Evolutionary conservation across 495 filamentous ascomycete genomes (phyloP).

Genomic region (Neurospora sp.): DNA sequence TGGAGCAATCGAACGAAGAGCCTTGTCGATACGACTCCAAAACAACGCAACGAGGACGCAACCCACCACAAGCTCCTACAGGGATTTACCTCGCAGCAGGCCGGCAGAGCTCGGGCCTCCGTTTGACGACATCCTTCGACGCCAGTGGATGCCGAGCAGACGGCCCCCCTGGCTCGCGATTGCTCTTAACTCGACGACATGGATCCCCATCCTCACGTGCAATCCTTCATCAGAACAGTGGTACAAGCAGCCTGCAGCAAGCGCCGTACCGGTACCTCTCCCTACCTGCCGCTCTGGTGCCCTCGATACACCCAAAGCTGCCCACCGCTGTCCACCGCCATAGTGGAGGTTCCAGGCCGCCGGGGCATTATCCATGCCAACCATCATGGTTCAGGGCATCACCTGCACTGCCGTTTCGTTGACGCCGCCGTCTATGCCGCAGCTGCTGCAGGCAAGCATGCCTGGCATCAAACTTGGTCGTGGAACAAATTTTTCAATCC

Average conservation of each 20-base stretch:
- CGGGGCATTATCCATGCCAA: background rate
- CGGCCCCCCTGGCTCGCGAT: background rate
- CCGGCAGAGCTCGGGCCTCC: constrained; percentile 7
- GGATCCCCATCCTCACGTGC: constrained; percentile 18
- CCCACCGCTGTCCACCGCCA: constrained; percentile 12
- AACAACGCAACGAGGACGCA: constrained; percentile 7
- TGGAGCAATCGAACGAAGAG: constrained; percentile 16
- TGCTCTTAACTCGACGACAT: constrained; percentile 22
- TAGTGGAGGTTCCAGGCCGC: background rate
- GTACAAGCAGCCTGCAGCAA: constrained; percentile 8
- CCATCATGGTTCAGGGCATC: background rate
- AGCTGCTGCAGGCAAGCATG: background rate
- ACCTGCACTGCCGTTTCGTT: background rate
- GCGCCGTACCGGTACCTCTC: constrained; percentile 18
- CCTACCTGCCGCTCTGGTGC: background rate
- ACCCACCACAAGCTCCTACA: constrained; percentile 20
- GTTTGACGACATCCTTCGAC: constrained; percentile 21
- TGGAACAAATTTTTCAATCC: constrained; percentile 8
- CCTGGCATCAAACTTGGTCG: background rate
- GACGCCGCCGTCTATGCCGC: background rate
- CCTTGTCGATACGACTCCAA: constrained; percentile 14
- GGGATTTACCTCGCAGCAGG: constrained; percentile 21
- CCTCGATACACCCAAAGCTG: constrained; percentile 11
- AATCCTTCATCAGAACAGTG: constrained; percentile 18
- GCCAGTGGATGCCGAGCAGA: constrained; percentile 8